phyloP scores from a whole-genome alignment of 2,329 filamentous ascomycete genomes.

The Colletotrichum limetticola region DNA sequence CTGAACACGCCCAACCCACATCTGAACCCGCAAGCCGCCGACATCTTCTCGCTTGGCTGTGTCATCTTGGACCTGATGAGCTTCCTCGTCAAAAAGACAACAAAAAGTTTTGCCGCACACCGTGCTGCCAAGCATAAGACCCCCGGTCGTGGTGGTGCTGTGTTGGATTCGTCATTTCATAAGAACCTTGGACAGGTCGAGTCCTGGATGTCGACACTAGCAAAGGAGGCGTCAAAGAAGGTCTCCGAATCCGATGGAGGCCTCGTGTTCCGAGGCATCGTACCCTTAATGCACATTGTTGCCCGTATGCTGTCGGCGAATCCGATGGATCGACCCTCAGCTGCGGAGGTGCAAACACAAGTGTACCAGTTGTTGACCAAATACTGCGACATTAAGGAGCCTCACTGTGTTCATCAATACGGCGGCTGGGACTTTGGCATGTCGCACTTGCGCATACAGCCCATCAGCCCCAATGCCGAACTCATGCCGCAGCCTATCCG shows the following conservation, averaged over 20 bases:
- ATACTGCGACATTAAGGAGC: conserved; percentile 57
- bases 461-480: conserved; percentile 28
- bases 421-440: conserved; percentile 46
- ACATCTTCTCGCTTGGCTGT: conserved; percentile 79
- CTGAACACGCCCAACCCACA: conserved; percentile 53
- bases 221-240: conserved; percentile 67
- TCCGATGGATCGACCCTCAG: conserved; percentile 63
- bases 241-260: conserved; percentile 51
- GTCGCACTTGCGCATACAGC: conserved; percentile 38
- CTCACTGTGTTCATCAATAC: conserved; percentile 66
- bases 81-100: conserved; percentile 75
- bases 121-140: conserved; percentile 73
- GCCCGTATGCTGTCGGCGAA: conserved; percentile 64
- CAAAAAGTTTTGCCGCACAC: conserved; percentile 73
- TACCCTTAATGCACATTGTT: conserved; percentile 63
- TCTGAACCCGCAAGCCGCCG: conserved; percentile 67
- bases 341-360: conserved; percentile 61
- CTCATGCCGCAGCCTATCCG: conserved; percentile 21
- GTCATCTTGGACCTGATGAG: conserved; percentile 78
- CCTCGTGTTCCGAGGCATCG: conserved; percentile 60
- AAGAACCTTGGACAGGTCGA: conserved; percentile 76
- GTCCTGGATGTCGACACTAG: conserved; percentile 72
- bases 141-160: conserved; percentile 66
- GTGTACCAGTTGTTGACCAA: conserved; percentile 64
- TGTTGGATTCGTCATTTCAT: conserved; percentile 78